A percentile compares a stretch with the other conserved stretches of the same genome.
Evolutionary conservation across 768 basidiomycete species (phyloP).

Genomic region (Gautieria morchelliformis): DNA sequence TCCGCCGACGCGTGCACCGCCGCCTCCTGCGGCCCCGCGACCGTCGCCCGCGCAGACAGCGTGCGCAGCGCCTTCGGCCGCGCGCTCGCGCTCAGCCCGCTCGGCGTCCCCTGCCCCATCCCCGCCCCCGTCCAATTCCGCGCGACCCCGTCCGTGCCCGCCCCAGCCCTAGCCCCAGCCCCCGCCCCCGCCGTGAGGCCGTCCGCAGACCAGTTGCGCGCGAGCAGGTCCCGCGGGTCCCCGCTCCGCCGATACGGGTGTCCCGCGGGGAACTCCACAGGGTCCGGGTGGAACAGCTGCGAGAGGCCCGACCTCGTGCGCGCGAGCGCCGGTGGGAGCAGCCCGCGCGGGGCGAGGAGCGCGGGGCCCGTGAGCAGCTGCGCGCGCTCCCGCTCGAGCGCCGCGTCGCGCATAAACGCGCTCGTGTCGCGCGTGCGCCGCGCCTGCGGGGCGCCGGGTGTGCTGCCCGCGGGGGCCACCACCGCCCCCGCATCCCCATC

Average conservation of each 20-base stretch:
- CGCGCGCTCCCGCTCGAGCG: conserved; percentile 53
- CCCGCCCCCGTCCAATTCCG: no score
- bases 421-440: conserved; percentile 20
- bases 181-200: conserved; percentile 11
- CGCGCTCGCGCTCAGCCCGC: no score
- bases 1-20: neutral
- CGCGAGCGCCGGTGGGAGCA: no score
- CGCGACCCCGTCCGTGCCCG: no score
- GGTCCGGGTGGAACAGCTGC: conserved; percentile 65
- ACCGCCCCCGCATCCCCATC: no score
- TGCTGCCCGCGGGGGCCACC: conserved; percentile 19
- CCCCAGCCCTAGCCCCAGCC: conserved; percentile 17
- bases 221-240: conserved; percentile 38
- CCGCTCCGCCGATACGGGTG: conserved; percentile 51
- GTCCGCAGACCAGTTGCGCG: conserved; percentile 13
- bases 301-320: conserved; percentile 48
- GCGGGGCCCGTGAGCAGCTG: no score
- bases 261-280: conserved; percentile 43
- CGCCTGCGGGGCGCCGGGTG: conserved; percentile 21
- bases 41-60: conserved; percentile 20
- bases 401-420: conserved; percentile 33
- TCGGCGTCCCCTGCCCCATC: no score
- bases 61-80: no score
- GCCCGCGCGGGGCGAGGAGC: no score
- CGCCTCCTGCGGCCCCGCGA: conserved; percentile 7